Conservation (phyloP, 352 stramenopile genomes). For the Globisporangium carolinianum region DNA sequence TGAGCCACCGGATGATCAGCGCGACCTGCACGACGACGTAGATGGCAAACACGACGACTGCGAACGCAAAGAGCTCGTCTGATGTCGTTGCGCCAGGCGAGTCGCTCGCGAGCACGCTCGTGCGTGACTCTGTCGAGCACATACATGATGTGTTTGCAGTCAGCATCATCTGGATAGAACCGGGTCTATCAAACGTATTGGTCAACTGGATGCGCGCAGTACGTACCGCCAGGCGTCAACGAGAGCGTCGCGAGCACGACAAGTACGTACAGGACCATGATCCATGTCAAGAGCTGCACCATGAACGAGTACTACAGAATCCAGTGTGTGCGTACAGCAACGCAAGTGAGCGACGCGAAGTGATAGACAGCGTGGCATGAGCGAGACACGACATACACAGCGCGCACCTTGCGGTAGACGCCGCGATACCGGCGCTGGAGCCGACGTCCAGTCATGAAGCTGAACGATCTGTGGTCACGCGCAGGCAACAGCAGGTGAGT, state of each 20-base stretch:
- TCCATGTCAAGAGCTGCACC: conserved; percentile 25
- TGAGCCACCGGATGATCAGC: conserved; percentile 44
- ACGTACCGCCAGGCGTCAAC: conserved; percentile 8
- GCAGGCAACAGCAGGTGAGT: neutral
- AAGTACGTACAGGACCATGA: conserved; percentile 29
- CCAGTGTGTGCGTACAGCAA: no score
- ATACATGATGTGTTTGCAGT: no score
- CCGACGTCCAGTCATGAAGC: conserved; percentile 27
- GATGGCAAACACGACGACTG: conserved; percentile 32
- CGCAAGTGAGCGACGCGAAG: neutral
- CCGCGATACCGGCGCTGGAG: conserved; percentile 30
- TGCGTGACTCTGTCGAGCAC: neutral
- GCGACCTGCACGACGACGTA: conserved; percentile 48
- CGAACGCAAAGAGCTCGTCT: conserved; percentile 46
- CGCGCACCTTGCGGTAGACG: conserved; percentile 28
- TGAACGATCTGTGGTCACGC: conserved; percentile 20
- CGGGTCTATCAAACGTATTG: no score
- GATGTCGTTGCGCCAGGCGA: conserved; percentile 18
- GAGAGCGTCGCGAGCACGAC: conserved; percentile 20
- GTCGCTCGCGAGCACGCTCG: conserved; percentile 3
- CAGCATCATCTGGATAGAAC: no score
- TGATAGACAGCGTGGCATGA: neutral
- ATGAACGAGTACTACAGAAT: conserved; percentile 20
- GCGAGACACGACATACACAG: neutral
- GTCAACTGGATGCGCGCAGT: neutral